phyloP scores from a whole-genome alignment of 176 grass and related monocot species.

The Eleusine indica region DNA sequence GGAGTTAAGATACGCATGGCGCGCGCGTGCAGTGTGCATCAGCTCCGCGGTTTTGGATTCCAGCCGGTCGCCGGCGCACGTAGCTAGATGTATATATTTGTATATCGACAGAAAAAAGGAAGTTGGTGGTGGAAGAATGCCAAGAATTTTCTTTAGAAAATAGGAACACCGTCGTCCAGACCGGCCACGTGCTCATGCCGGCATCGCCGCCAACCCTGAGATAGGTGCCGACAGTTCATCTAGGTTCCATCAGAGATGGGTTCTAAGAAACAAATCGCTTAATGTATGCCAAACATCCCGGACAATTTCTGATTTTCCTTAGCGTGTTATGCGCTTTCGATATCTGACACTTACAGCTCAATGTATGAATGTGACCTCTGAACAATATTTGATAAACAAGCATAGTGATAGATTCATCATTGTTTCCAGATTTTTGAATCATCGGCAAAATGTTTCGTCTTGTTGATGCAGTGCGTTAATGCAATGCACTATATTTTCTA shows the following conservation, averaged over 20 bases:
- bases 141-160: neutral
- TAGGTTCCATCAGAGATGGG: no score
- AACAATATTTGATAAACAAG: slow-evolving; percentile 1
- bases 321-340: no score
- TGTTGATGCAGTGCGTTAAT: neutral
- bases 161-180: no score
- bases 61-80: neutral
- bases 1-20: slow-evolving; percentile 34
- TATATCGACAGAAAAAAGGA: neutral
- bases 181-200: no score
- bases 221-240: no score
- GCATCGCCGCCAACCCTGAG: no score
- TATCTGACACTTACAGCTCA: no score
- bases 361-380: neutral
- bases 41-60: slow-evolving; percentile 39
- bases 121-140: neutral
- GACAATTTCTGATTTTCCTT: neutral
- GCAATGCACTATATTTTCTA: neutral
- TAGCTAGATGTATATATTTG: neutral
- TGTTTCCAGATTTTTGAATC: neutral
- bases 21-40: slow-evolving; percentile 15
- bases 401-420: neutral
- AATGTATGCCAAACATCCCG: no score
- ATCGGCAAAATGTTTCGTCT: no score
- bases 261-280: no score